phyloP scores from a whole-genome alignment of 2,329 filamentous ascomycete genomes.

The Colletotrichum ledebouriae region DNA sequence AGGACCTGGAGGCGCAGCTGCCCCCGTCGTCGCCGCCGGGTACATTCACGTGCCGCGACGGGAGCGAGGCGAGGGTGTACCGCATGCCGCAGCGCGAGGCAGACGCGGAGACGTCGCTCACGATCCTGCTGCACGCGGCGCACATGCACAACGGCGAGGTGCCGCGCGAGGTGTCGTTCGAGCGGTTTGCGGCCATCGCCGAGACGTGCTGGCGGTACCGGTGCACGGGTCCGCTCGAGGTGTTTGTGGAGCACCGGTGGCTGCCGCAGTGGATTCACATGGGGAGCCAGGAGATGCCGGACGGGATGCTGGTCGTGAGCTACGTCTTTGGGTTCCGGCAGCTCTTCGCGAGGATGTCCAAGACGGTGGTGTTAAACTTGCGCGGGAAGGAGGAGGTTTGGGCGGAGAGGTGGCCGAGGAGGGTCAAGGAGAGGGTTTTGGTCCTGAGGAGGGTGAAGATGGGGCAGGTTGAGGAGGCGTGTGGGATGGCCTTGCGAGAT shows the following conservation, averaged over 20 bases:
- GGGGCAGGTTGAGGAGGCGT: constrained; percentile 63
- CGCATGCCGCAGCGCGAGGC: constrained; percentile 66
- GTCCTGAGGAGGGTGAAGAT: constrained; percentile 63
- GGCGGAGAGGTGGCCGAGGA: constrained; percentile 60
- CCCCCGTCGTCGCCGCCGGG: constrained; percentile 48
- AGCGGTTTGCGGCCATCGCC: constrained; percentile 65
- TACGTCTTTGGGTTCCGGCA: constrained; percentile 65
- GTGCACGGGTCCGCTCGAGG: constrained; percentile 64
- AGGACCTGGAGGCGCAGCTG: constrained; percentile 52
- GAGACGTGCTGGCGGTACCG: constrained; percentile 64
- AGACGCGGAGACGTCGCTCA: constrained; percentile 57
- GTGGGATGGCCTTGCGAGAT: constrained; percentile 58
- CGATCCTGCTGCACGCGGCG: constrained; percentile 64
- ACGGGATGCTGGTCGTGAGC: constrained; percentile 64
- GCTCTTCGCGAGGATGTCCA: constrained; percentile 64
- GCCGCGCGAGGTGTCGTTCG: constrained; percentile 61
- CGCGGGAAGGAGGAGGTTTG: constrained; percentile 58
- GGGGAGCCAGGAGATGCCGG: constrained; percentile 62
- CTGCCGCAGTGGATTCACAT: constrained; percentile 65
- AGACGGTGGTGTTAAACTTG: constrained; percentile 62
- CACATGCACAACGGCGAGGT: constrained; percentile 63
- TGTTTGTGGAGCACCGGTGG: constrained; percentile 65
- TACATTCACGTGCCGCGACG: constrained; percentile 57
- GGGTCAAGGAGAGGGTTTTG: constrained; percentile 63
- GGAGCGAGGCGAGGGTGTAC: constrained; percentile 60